A percentile compares a stretch with the other conserved stretches of the same genome.
phyloP scores from a whole-genome alignment of 1,284 basidiomycete genomes.

The Chiua sp. region DNA sequence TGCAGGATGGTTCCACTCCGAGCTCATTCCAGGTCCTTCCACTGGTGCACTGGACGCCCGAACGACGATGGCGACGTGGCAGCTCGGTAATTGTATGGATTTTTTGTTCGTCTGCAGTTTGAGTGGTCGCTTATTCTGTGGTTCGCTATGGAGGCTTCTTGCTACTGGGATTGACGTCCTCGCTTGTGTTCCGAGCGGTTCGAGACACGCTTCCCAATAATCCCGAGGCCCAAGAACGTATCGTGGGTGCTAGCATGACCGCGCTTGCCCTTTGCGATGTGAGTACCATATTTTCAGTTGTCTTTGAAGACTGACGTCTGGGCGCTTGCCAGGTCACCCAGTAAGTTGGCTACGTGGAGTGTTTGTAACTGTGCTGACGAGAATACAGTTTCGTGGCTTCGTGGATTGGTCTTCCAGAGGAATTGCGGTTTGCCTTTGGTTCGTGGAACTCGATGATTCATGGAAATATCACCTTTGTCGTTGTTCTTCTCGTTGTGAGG shows the following conservation, averaged over 20 bases:
- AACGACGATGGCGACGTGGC: conserved; percentile 72
- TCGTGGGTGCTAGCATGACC: conserved; percentile 66
- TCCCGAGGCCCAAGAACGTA: conserved; percentile 69
- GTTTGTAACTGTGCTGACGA: conserved; percentile 4
- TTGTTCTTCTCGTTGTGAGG: conserved; percentile 63
- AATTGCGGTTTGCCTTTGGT: conserved; percentile 53
- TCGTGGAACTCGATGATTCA: conserved; percentile 77
- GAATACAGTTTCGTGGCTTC: conserved; percentile 59
- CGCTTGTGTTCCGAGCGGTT: conserved; percentile 72
- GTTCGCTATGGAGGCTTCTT: conserved; percentile 59
- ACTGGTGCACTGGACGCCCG: conserved; percentile 51
- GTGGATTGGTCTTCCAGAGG: conserved; percentile 59
- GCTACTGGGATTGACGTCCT: conserved; percentile 68
- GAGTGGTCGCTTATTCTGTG: not conserved
- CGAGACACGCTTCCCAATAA: conserved; percentile 65
- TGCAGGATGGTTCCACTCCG: conserved; percentile 71
- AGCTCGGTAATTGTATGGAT: conserved; percentile 69
- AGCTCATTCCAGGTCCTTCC: conserved; percentile 59
- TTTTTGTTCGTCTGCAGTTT: not conserved
- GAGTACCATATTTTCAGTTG: conserved; percentile 33
- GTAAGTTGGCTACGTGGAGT: conserved; percentile 45
- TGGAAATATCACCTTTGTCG: conserved; percentile 71
- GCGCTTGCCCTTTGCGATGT: conserved; percentile 79
- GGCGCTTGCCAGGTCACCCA: conserved; percentile 50
- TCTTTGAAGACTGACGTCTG: not conserved